phyloP scores from a whole-genome alignment of 768 basidiomycete species.

The Dendrothele bispora region DNA sequence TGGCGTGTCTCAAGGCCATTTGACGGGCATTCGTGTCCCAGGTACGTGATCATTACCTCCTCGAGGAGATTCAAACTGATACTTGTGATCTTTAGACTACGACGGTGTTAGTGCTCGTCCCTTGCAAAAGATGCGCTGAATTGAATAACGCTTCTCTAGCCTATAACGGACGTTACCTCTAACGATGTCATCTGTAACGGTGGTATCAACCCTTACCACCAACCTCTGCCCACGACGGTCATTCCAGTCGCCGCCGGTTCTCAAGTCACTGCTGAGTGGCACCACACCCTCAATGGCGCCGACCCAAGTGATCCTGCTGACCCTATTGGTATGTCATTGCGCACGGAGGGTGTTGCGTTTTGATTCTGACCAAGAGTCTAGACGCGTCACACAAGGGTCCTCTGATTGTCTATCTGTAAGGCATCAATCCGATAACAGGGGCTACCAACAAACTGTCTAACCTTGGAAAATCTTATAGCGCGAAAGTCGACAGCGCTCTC shows the following conservation, averaged over 20 bases:
- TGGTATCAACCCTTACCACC: slow-evolving; percentile 35
- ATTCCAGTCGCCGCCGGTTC: slow-evolving; percentile 40
- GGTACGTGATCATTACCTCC: slow-evolving; percentile 15
- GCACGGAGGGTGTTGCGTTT: slow-evolving; percentile 22
- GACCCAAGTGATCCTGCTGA: slow-evolving; percentile 37
- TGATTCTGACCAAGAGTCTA: slow-evolving; percentile 11
- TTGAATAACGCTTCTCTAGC: slow-evolving; percentile 18
- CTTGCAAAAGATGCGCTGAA: neutral
- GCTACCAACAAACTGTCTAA: neutral
- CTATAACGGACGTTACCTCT: slow-evolving; percentile 45
- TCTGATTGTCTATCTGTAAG: slow-evolving; percentile 37
- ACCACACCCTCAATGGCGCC: slow-evolving; percentile 35
- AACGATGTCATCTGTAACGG: slow-evolving; percentile 46
- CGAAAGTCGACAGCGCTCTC: slow-evolving; percentile 37
- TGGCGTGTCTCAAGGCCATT: slow-evolving; percentile 45
- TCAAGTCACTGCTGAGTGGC: slow-evolving; percentile 40
- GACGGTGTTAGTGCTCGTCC: slow-evolving; percentile 22
- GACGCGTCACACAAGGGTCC: slow-evolving; percentile 36
- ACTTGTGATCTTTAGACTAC: slow-evolving; percentile 19
- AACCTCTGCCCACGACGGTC: slow-evolving; percentile 32
- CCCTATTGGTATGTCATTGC: slow-evolving; percentile 40
- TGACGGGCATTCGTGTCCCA: slow-evolving; percentile 44
- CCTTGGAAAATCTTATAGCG: slow-evolving; percentile 22
- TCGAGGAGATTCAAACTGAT: slow-evolving; percentile 18
- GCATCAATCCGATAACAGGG: no score